Evolutionary conservation across 441 rosid genomes (phyloP).

Genomic region (Arabidopsis hybrid): DNA sequence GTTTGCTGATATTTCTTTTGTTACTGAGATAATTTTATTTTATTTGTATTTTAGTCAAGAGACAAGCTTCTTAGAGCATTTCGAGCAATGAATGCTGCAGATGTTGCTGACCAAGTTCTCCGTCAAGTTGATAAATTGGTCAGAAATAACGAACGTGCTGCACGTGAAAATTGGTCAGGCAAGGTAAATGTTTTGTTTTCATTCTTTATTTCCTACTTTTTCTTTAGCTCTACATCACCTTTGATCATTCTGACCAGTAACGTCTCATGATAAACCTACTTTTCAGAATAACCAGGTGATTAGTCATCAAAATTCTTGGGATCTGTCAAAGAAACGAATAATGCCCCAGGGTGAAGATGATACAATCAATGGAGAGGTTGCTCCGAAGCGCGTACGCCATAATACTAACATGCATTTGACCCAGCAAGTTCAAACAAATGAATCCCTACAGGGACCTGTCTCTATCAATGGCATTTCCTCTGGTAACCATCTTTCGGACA

Average conservation of each 20-base stretch:
- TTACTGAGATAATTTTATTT: slow-evolving; percentile 36
- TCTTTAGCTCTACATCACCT: slow-evolving; percentile 30
- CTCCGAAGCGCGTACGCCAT: slow-evolving; percentile 70
- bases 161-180: slow-evolving; percentile 76
- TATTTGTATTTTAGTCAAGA: slow-evolving; percentile 72
- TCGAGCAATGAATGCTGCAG: slow-evolving; percentile 94
- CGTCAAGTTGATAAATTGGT: slow-evolving; percentile 95
- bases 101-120: slow-evolving; percentile 97
- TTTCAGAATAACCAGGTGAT: slow-evolving; percentile 83
- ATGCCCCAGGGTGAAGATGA: slow-evolving; percentile 75
- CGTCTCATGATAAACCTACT: slow-evolving; percentile 38
- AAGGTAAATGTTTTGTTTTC: slow-evolving; percentile 58
- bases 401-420: slow-evolving; percentile 53
- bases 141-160: slow-evolving; percentile 85
- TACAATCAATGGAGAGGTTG: slow-evolving; percentile 62
- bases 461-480: slow-evolving; percentile 68
- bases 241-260: slow-evolving; percentile 35
- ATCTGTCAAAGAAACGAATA: slow-evolving; percentile 74
- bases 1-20: slow-evolving; percentile 24
- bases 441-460: slow-evolving; percentile 57
- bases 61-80: slow-evolving; percentile 85
- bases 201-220: slow-evolving; percentile 25
- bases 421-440: slow-evolving; percentile 56
- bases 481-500: slow-evolving; percentile 58
- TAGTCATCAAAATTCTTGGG: slow-evolving; percentile 69